A percentile compares a stretch with the other conserved stretches of the same genome.
phyloP scores from a whole-genome alignment of 768 basidiomycete species.

The Russula griseocarnosa region DNA sequence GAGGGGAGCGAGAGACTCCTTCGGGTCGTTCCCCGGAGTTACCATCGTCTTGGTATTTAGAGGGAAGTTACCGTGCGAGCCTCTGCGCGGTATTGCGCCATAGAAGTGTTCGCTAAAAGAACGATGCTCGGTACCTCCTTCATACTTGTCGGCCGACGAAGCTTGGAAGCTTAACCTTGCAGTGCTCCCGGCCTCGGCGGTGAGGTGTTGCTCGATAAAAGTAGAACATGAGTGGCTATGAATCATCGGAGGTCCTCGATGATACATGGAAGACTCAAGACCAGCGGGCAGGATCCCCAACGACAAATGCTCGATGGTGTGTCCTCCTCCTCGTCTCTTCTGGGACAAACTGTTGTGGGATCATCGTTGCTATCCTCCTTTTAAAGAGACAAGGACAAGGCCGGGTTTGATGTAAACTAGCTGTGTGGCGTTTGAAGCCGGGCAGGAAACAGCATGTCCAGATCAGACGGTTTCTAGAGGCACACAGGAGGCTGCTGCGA shows the following conservation, averaged over 20 bases:
- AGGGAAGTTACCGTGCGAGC: constrained; percentile 21
- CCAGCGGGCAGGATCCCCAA: constrained; percentile 15
- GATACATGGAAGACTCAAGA: constrained; percentile 18
- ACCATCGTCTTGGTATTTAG: constrained; percentile 21
- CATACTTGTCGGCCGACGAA: constrained; percentile 23
- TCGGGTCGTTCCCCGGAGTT: constrained; percentile 22
- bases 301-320: constrained; percentile 19
- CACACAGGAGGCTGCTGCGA: constrained; percentile 12
- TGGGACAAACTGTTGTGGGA: constrained; percentile 7
- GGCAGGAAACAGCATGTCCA: constrained; percentile 13
- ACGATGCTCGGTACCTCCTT: constrained; percentile 18
- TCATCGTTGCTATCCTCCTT: constrained; percentile 24
- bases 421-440: constrained; percentile 11
- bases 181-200: constrained; percentile 23
- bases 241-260: constrained; percentile 18
- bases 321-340: constrained; percentile 19
- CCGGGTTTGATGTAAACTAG: constrained; percentile 14
- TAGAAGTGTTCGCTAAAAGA: constrained; percentile 20
- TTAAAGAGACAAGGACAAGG: constrained; percentile 13
- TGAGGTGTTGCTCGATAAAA: constrained; percentile 20
- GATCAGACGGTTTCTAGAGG: constrained; percentile 3
- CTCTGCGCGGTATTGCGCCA: constrained; percentile 18
- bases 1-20: not conserved
- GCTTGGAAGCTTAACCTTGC: constrained; percentile 15
- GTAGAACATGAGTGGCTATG: constrained; percentile 17